Conservation (phyloP, 495 filamentous ascomycete species). For the Chaetomium fimeti region DNA sequence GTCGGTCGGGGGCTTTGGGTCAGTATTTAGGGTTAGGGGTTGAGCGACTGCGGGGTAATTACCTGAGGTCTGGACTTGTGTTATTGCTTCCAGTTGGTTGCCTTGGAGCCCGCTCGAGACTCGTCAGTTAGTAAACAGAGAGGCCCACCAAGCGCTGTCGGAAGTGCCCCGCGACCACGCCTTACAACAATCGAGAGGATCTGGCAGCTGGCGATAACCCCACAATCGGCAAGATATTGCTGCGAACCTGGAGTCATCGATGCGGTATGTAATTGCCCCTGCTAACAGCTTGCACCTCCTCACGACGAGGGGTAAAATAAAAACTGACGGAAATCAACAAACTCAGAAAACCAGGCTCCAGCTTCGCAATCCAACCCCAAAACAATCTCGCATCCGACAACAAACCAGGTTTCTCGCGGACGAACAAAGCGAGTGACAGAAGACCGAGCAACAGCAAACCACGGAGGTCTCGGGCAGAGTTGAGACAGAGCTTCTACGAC, state of each 20-base stretch:
- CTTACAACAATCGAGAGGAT: not conserved
- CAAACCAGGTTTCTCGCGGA: constrained; percentile 25
- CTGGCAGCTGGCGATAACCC: not conserved
- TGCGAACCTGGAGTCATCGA: not conserved
- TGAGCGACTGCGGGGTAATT: not conserved
- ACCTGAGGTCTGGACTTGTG: no score
- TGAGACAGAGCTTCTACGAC: constrained; percentile 34
- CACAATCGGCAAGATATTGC: not conserved
- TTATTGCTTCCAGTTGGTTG: constrained; percentile 1
- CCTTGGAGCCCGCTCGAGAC: not conserved
- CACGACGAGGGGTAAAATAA: constrained; percentile 18
- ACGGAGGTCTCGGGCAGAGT: constrained; percentile 22
- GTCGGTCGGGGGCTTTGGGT: no score
- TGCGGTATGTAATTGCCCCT: not conserved
- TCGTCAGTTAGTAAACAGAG: constrained; percentile 1
- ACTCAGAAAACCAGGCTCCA: constrained; percentile 40
- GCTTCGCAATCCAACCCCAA: constrained; percentile 39
- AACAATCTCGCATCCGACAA: constrained; percentile 37
- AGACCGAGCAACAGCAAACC: constrained; percentile 4
- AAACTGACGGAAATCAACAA: constrained; percentile 10
- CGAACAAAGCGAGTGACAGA: constrained; percentile 7
- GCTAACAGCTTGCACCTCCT: not conserved
- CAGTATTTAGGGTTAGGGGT: not conserved
- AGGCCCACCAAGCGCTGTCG: not conserved
- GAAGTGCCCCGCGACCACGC: not conserved